Evolutionary conservation across 306 rosid species (phyloP).

Genomic region (Fragaria ananassa): DNA sequence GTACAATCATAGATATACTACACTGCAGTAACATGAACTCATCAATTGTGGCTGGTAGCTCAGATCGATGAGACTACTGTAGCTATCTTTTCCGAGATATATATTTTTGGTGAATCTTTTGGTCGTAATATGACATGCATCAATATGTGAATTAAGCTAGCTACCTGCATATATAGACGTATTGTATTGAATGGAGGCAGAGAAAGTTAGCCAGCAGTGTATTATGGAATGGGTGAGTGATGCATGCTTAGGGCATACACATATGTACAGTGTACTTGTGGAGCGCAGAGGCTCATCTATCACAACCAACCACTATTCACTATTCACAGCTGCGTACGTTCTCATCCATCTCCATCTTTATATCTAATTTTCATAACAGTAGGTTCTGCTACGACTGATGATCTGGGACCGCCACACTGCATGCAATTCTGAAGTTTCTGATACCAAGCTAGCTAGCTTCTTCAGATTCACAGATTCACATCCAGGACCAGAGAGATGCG

Average conservation of each 20-base stretch:
- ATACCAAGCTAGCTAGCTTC: neutral
- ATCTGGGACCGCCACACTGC: neutral
- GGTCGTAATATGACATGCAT: neutral
- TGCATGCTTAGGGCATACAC: constrained; percentile 3
- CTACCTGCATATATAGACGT: neutral
- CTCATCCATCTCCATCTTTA: neutral
- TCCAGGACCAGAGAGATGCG: neutral
- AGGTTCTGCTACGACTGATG: neutral
- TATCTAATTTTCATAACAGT: neutral
- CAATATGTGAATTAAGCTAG: neutral
- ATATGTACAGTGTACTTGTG: neutral
- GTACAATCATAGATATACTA: neutral
- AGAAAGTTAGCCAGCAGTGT: neutral
- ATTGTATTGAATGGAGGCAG: neutral
- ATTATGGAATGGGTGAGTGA: neutral
- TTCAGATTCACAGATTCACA: constrained; percentile 2
- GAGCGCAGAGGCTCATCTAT: neutral
- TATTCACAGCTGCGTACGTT: neutral
- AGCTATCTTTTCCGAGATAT: neutral
- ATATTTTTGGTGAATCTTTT: neutral
- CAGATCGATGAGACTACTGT: neutral
- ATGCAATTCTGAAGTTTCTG: neutral
- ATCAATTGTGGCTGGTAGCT: neutral
- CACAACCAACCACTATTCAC: constrained; percentile 1
- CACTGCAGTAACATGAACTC: neutral